Base-by-base conservation (phyloP, 148 eudicot genomes). In the Spergularia marina region DNA sequence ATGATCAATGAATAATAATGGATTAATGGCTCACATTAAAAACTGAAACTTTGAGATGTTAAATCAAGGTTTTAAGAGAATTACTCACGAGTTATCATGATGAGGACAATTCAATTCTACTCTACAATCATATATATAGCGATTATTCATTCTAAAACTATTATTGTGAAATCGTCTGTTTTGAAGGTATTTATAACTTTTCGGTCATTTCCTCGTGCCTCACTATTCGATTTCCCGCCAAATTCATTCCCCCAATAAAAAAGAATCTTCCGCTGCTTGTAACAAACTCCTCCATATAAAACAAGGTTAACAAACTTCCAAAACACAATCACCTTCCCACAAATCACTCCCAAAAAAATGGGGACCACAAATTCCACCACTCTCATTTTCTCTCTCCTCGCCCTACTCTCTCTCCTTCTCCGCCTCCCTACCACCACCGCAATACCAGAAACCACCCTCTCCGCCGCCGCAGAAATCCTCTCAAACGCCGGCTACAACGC, bases 391-490 rank as follows among this genome's bases (percentile, higher is more conserved):
- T 23, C 73, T 13, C 60, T 75, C 17, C 36, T 65, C 75, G 2
- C 65, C 54, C 25, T 79, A 47, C n/a, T 73, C 51, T 25, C 66
- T n/a, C 20, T 69, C 77, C 75, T 78, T 58, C 60, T 65, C 52
- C 10, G 53, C 34, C 25, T 53, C 61, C 16, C 77, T 12, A 53
- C 76, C 75, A n/a, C 87, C 70, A 52, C 75, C 49, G 30, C 86
- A 5, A 44, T 85, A 49, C 81, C 88, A 5, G 20, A 76, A 14
- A 72, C 72, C 17, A 39, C 86, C 14, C 53, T 90, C 67, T 2
- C 76, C n/a, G 72, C 78, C 74, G 93, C 96, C 64, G 84, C 86
- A 10, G 84, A 85, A 14, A 82, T 86, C 13, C 90, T 93, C 59
- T 81, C 91, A 14, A 78, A 82, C 69, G 74, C 88, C 53, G 91